Base-by-base conservation (phyloP, 345 rosid species). In the Brassica incana region DNA sequence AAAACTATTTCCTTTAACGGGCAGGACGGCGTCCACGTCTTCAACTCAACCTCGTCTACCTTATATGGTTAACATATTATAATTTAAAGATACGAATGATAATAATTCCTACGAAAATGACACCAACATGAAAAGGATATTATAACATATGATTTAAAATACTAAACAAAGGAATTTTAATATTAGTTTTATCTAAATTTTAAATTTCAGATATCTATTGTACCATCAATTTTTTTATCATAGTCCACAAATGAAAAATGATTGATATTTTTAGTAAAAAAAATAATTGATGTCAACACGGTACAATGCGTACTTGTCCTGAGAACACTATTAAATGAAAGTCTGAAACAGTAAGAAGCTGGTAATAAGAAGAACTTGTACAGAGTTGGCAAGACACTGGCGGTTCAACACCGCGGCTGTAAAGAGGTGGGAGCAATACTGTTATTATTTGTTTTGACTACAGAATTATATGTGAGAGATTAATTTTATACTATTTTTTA, bases 11-110 rank as follows among this genome's bases (percentile, higher is more conserved):
- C 36, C 38, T 27, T 48, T 27, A n/a, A 25, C 9, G 36, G 75
- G 15, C 63, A 29, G 62, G 70, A 74, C 69, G 52, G 20, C 33
- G 70, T 64, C 70, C 77, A 74, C 70, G 50, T 74, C 77, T 64
- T 38, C 15, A 72, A 14, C 45, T 25, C 15, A 61, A 60, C 67
- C 38, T 72, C 58, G 76, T 72, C 25, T 36, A 10, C 15, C 15
- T 25, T 20, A 14, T 33, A 33, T 33, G 6, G 1, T 8, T 38
- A n/a, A 59, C 15, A 59, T 60, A 59, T 36, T 72, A 23, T n/a
- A 15, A 27, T 71, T 11, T 1, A 23, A 35, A 59, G 6, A 20
- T 5, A 71, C 27, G n/a, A 58, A 58, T 72, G 56, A 72, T 59
- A 59, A 35, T 25, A 36, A 60, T 29, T 62, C 4, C 14, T 29